phyloP scores from a whole-genome alignment of 129 eudicot genomes.

The Artemisia argyi region DNA sequence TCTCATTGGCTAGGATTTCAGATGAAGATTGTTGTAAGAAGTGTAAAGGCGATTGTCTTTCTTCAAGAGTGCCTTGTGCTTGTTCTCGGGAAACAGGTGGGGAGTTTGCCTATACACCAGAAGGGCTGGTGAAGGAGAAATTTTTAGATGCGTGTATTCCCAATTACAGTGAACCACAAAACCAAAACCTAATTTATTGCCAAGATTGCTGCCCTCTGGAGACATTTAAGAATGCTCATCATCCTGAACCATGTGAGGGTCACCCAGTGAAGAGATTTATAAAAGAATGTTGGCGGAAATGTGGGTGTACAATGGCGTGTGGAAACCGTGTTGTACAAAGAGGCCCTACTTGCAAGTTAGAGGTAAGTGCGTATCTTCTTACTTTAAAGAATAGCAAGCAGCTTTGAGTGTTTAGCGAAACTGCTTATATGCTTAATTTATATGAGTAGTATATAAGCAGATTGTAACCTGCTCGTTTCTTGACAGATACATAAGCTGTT shows the following conservation, averaged over 20 bases:
- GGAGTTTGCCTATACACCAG: conserved; percentile 71
- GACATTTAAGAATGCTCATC: conserved; percentile 45
- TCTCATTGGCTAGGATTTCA: conserved; percentile 70
- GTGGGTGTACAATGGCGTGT: conserved; percentile 80
- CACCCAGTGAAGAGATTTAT: conserved; percentile 64
- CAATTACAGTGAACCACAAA: conserved; percentile 40
- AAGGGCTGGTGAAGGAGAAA: conserved; percentile 66
- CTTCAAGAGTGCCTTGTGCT: conserved; percentile 67
- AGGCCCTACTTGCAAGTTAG: conserved; percentile 64
- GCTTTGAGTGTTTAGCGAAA: background rate
- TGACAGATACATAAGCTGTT: no score
- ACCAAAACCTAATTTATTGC: conserved; percentile 41
- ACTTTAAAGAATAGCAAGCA: background rate
- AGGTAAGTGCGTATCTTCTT: conserved; percentile 32
- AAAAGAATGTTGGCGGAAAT: conserved; percentile 93
- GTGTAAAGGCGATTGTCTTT: conserved; percentile 67
- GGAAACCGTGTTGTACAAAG: conserved; percentile 89
- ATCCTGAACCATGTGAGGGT: conserved; percentile 69
- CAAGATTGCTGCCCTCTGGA: conserved; percentile 83
- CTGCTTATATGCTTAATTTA: no score
- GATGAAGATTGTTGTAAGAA: conserved; percentile 69
- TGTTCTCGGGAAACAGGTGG: conserved; percentile 81
- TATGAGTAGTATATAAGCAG: no score
- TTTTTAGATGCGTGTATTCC: conserved; percentile 54
- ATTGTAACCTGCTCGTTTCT: no score